Conservation (phyloP, 2,329 filamentous ascomycete genomes). For the Cladosporium austrohemisphaericum region DNA sequence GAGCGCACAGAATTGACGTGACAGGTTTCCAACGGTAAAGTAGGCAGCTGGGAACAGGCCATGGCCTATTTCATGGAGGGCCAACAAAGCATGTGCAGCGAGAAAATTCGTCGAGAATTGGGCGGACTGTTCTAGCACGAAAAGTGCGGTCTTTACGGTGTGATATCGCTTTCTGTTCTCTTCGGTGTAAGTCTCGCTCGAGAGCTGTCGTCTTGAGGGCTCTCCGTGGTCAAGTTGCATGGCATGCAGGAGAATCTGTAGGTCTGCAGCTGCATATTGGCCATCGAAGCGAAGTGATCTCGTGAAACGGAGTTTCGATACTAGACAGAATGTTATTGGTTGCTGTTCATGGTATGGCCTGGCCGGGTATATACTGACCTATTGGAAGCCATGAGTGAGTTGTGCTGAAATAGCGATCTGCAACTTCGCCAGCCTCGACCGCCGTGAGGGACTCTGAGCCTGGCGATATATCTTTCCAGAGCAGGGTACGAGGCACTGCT, state of each 20-base stretch:
- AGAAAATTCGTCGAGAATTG: slow-evolving; percentile 18
- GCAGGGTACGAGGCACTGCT: not conserved
- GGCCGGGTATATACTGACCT: not conserved
- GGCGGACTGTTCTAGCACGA: slow-evolving; percentile 17
- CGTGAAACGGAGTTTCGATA: slow-evolving; percentile 6
- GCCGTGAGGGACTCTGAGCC: not conserved
- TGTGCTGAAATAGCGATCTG: slow-evolving; percentile 13
- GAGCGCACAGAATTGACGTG: slow-evolving; percentile 15
- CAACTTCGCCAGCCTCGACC: slow-evolving; percentile 8
- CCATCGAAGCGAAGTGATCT: slow-evolving; percentile 5
- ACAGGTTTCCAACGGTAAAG: slow-evolving; percentile 16
- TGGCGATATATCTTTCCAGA: slow-evolving; percentile 15
- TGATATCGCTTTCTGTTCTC: not conserved
- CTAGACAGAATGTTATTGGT: not conserved
- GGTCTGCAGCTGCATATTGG: not conserved
- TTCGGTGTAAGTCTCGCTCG: slow-evolving; percentile 1
- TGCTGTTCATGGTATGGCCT: not conserved
- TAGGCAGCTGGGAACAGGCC: slow-evolving; percentile 21
- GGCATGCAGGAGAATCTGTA: slow-evolving; percentile 16
- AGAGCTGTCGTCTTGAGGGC: not conserved
- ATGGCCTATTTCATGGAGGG: slow-evolving; percentile 19
- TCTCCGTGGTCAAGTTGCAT: slow-evolving; percentile 14
- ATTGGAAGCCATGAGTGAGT: slow-evolving; percentile 19
- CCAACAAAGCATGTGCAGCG: slow-evolving; percentile 20
- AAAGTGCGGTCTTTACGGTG: slow-evolving; percentile 17